A percentile compares a stretch with the other conserved stretches of the same genome.
Conservation (phyloP, 306 rosid species). For the Senna siamea region DNA sequence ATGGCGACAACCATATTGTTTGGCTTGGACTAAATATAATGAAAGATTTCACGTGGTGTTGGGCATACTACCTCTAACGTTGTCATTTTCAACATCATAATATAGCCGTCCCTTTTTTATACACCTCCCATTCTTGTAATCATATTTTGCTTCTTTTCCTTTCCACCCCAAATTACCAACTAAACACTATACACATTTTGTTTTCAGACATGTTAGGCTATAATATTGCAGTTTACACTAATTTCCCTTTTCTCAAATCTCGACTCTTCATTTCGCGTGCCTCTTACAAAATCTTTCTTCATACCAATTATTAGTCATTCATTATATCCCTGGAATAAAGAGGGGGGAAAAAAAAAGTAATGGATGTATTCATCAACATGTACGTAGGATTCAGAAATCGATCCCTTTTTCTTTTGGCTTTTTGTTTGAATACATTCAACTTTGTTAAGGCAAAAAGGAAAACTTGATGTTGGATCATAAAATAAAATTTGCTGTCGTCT, state of each 20-base stretch:
- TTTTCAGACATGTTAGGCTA: too few relatives aligned
- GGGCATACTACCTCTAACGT: slow-evolving; percentile 4
- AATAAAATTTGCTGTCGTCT: background rate
- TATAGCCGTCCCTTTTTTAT: background rate
- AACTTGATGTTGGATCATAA: background rate
- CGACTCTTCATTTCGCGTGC: background rate
- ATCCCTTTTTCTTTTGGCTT: background rate
- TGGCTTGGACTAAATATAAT: slow-evolving; percentile 13
- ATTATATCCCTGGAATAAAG: background rate
- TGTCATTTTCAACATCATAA: background rate
- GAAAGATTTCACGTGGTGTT: slow-evolving; percentile 38
- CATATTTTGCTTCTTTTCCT: background rate
- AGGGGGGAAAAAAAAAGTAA: too few relatives aligned
- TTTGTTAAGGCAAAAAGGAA: background rate
- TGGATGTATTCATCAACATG: background rate
- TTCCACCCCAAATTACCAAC: background rate
- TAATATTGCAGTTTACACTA: background rate
- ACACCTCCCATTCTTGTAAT: background rate
- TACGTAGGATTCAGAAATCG: background rate
- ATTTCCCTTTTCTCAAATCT: background rate
- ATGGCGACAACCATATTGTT: slow-evolving; percentile 40
- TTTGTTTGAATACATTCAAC: background rate
- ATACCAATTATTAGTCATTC: background rate
- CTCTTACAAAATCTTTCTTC: background rate
- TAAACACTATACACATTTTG: background rate